These are phyloP conservation scores for Aspergillus aculeatinus DNA, from an alignment of 2,329 filamentous ascomycete genomes.

Conservation along the genomic window DNA sequence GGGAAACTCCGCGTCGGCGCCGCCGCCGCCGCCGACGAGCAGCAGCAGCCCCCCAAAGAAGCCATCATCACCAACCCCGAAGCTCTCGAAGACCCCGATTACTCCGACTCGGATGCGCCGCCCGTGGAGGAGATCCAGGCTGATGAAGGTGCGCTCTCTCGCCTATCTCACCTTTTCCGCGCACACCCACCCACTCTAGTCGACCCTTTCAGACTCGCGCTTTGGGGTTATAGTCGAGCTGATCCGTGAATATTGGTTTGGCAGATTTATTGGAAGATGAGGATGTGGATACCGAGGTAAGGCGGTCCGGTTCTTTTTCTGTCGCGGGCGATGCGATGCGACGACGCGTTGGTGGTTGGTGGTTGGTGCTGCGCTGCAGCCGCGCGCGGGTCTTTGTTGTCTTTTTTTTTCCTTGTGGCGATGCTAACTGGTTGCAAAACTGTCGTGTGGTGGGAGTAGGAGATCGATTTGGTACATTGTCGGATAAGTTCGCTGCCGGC, in stretches of 20 bases:
- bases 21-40: background rate
- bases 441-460: constrained; percentile 45
- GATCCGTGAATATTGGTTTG: background rate
- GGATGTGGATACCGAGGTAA: constrained; percentile 54
- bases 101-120: constrained; percentile 69
- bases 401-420: too few species aligned
- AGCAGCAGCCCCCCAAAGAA: constrained; percentile 51
- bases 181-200: too few species aligned
- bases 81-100: constrained; percentile 79
- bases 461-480: constrained; percentile 88
- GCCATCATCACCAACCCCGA: constrained; percentile 73
- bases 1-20: constrained; percentile 53
- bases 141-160: constrained; percentile 63
- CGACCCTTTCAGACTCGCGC: too few species aligned
- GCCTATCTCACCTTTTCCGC: background rate
- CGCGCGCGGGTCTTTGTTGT: too few species aligned
- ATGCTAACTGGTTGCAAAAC: background rate
- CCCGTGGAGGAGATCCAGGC: constrained; percentile 73
- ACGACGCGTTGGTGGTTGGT: background rate
- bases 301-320: constrained; percentile 2
- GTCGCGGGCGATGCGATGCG: background rate
- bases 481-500: constrained; percentile 75
- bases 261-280: constrained; percentile 61
- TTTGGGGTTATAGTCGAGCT: too few species aligned
- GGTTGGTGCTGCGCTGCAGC: too few species aligned